These are phyloP conservation scores for Moricandia moricandioides DNA, from an alignment of 345 rosid genomes.

Conservation along the genomic window DNA sequence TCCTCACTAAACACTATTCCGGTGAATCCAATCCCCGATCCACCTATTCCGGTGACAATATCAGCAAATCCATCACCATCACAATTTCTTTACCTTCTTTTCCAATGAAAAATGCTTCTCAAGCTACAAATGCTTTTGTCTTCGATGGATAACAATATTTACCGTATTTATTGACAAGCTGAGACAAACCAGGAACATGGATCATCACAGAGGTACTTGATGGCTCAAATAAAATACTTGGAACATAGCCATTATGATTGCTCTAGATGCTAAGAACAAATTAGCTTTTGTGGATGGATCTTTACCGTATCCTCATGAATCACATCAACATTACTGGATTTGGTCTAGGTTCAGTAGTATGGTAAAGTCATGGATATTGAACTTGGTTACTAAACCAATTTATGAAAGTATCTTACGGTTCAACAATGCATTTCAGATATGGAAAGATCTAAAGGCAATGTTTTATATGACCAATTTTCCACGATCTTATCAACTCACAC, in stretches of 20 bases:
- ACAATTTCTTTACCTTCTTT: background rate
- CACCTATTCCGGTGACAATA: background rate
- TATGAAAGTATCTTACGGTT: background rate
- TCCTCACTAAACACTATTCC: background rate
- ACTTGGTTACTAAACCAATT: background rate
- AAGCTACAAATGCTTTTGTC: background rate
- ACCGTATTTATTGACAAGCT: background rate
- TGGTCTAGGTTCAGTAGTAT: background rate
- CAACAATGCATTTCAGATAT: background rate
- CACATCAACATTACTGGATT: background rate
- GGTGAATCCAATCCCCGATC: background rate
- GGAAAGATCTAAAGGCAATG: background rate
- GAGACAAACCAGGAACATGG: background rate
- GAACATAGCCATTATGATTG: background rate
- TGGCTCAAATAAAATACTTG: background rate
- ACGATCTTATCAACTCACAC: background rate
- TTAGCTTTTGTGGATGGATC: background rate
- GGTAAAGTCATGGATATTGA: background rate
- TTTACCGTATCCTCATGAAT: background rate
- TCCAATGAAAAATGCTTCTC: background rate
- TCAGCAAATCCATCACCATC: background rate
- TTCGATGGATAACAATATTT: background rate
- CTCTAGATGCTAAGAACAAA: background rate
- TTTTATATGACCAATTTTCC: background rate
- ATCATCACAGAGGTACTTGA: background rate